Conservation (phyloP, 306 rosid genomes). For the Acacia melanoxylon region DNA sequence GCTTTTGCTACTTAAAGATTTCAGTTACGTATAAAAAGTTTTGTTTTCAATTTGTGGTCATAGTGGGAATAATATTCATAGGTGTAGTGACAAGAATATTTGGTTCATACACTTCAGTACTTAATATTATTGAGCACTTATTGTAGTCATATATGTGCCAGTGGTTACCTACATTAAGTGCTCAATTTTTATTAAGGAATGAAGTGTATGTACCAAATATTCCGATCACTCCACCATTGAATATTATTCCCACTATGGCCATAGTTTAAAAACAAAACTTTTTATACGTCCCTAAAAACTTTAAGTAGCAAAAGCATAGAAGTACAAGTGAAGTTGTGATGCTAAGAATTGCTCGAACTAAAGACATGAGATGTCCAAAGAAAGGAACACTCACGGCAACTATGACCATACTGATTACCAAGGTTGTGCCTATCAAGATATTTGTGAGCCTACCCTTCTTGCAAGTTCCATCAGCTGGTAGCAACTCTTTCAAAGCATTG, state of each 20-base stretch:
- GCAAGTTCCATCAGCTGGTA: slow-evolving; percentile 25
- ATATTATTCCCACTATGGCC: slow-evolving; percentile 27
- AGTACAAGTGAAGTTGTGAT: slow-evolving; percentile 60
- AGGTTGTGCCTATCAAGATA: slow-evolving; percentile 34
- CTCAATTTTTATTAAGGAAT: slow-evolving; percentile 35
- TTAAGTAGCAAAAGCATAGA: slow-evolving; percentile 72
- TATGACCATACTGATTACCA: slow-evolving; percentile 50
- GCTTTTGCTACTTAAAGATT: too few relatives aligned
- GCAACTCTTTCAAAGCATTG: slow-evolving; percentile 49
- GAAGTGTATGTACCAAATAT: slow-evolving; percentile 59
- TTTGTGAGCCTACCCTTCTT: slow-evolving; percentile 40
- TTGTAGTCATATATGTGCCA: neutral
- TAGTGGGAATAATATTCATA: slow-evolving; percentile 36
- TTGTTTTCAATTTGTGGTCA: slow-evolving; percentile 32
- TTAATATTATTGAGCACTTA: slow-evolving; percentile 38
- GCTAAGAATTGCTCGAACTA: slow-evolving; percentile 70
- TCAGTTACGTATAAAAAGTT: slow-evolving; percentile 42
- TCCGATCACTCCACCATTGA: slow-evolving; percentile 40
- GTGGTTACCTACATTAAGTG: slow-evolving; percentile 10
- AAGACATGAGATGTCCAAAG: slow-evolving; percentile 60
- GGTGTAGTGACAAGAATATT: slow-evolving; percentile 38
- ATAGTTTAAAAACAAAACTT: slow-evolving; percentile 37
- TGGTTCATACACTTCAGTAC: slow-evolving; percentile 59
- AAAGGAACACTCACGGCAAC: slow-evolving; percentile 55
- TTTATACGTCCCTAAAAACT: slow-evolving; percentile 49